Conservation (phyloP, 768 basidiomycete genomes). For the Lentinula guzmanii region DNA sequence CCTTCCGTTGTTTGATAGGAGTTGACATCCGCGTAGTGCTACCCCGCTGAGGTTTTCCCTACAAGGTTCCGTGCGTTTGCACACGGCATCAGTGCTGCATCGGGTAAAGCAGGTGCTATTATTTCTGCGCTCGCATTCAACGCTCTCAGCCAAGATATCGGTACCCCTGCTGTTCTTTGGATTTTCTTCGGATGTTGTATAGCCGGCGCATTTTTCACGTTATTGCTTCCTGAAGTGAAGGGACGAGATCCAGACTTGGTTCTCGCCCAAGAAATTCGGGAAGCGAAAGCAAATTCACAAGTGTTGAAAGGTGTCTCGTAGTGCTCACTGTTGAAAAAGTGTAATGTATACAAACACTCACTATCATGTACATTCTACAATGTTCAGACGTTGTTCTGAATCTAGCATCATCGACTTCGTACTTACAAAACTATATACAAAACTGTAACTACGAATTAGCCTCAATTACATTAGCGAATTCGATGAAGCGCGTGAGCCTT, state of each 20-base stretch:
- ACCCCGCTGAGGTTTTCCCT: constrained; percentile 77
- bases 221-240: constrained; percentile 44
- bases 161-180: constrained; percentile 64
- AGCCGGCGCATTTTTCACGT: constrained; percentile 42
- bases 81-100: constrained; percentile 70
- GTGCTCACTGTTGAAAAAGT: background rate
- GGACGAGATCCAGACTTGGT: constrained; percentile 45
- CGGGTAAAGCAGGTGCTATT: constrained; percentile 74
- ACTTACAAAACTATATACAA: too few species aligned
- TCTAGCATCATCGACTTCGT: too few species aligned
- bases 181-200: constrained; percentile 67
- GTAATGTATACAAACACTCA: too few species aligned
- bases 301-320: background rate
- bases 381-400: too few species aligned
- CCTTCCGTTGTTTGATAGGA: background rate
- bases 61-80: constrained; percentile 69
- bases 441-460: too few species aligned
- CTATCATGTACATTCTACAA: too few species aligned
- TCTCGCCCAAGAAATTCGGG: constrained; percentile 29
- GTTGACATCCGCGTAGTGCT: constrained; percentile 34
- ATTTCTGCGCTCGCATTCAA: constrained; percentile 72
- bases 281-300: constrained; percentile 4
- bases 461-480: too few species aligned
- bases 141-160: constrained; percentile 50
- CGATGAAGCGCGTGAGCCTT: too few species aligned